Conservation (phyloP, 2,329 filamentous ascomycete species). For the Lecanicillium sp. region DNA sequence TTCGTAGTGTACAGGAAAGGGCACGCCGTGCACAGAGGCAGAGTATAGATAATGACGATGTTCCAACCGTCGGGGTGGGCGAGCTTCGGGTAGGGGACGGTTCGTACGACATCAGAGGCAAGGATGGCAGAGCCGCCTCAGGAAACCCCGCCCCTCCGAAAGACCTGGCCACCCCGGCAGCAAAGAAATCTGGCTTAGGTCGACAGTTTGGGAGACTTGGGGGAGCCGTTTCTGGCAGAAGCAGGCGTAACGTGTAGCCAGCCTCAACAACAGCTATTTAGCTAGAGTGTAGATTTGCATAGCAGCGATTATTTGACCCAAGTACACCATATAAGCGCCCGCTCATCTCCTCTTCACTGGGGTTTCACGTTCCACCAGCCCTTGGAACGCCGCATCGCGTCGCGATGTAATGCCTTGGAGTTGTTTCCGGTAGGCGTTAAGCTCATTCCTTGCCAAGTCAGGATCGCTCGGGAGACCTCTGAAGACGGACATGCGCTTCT, state of each 20-base stretch:
- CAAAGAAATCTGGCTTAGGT: constrained; percentile 59
- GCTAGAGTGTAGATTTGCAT: not conserved
- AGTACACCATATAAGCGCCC: not conserved
- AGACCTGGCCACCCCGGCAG: constrained; percentile 39
- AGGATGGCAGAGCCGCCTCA: constrained; percentile 30
- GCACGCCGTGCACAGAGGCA: constrained; percentile 65
- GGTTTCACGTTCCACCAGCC: constrained; percentile 57
- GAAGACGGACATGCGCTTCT: constrained; percentile 59
- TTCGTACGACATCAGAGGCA: constrained; percentile 33
- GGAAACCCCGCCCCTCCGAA: constrained; percentile 40
- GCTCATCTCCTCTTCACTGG: constrained; percentile 37
- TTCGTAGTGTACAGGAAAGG: constrained; percentile 82
- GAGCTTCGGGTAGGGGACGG: constrained; percentile 38
- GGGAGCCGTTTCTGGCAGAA: constrained; percentile 62
- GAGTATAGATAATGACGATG: constrained; percentile 45
- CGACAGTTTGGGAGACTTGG: constrained; percentile 65
- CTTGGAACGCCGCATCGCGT: constrained; percentile 71
- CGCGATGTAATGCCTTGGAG: constrained; percentile 54
- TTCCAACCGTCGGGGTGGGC: constrained; percentile 37
- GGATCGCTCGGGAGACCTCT: constrained; percentile 67
- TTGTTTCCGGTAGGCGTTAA: constrained; percentile 61
- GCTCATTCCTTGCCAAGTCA: constrained; percentile 60
- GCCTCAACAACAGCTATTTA: not conserved
- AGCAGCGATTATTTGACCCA: not conserved
- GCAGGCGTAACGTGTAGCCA: constrained; percentile 39